phyloP scores from a whole-genome alignment of 345 rosid species.

The Salix dunnii region DNA sequence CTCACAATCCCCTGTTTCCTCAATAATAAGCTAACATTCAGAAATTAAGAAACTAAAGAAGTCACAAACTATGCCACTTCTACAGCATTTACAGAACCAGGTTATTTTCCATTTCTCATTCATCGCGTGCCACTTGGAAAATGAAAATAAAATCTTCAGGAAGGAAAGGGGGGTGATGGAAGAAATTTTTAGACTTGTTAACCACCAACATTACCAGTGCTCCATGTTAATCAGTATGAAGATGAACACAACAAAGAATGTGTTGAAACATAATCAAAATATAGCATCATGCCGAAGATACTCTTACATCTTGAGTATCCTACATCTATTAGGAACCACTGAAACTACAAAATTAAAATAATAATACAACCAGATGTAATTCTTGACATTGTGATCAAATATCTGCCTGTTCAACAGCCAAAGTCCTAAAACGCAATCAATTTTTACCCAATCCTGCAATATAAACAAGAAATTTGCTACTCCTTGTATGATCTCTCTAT shows the following conservation, averaged over 20 bases:
- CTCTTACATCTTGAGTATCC: not conserved
- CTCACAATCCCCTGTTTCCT: not conserved
- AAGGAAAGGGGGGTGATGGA: not conserved
- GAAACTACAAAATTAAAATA: too few species aligned
- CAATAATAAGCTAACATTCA: not conserved
- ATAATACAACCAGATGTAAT: not conserved
- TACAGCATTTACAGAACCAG: not conserved
- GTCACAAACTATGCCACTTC: not conserved
- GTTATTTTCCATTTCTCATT: not conserved
- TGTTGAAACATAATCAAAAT: not conserved
- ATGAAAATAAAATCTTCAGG: not conserved
- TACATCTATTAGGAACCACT: not conserved
- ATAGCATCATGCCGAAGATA: not conserved
- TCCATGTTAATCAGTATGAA: not conserved
- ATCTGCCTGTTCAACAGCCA: slow-evolving; percentile 4
- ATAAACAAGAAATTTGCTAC: not conserved
- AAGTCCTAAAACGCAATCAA: not conserved
- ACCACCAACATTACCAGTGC: not conserved
- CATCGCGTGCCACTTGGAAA: not conserved
- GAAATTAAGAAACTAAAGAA: not conserved
- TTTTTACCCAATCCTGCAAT: not conserved
- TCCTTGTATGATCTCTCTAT: not conserved
- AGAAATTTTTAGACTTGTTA: not conserved
- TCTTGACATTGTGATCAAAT: not conserved
- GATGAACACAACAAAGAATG: not conserved